Conservation (phyloP, 768 basidiomycete species). For the Mycena haematopus region DNA sequence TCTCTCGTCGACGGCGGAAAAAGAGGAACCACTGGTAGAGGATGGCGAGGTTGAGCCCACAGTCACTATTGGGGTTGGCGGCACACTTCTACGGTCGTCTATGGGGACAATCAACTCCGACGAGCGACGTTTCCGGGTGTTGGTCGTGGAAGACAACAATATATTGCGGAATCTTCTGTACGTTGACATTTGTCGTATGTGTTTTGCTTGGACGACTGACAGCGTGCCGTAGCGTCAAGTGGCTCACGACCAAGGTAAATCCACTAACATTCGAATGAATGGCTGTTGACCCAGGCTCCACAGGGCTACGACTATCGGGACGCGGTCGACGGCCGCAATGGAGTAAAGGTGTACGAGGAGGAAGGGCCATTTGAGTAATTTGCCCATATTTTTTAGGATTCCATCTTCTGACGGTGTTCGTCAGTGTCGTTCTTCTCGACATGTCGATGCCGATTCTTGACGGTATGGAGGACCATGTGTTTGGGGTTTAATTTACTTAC, state of each 20-base stretch:
- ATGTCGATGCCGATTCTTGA: conserved; percentile 95
- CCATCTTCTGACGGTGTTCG: conserved; percentile 22
- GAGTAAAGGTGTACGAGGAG: conserved; percentile 74
- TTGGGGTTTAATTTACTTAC: conserved; percentile 4
- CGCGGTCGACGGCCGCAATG: conserved; percentile 85
- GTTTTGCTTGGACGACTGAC: conserved; percentile 22
- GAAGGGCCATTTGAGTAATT: conserved; percentile 89
- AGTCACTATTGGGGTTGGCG: conserved; percentile 62
- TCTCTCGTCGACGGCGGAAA: conserved; percentile 42
- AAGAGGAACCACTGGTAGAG: conserved; percentile 37
- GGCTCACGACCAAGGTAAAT: conserved; percentile 67
- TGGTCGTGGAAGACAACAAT: conserved; percentile 91
- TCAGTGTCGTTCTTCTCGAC: conserved; percentile 85
- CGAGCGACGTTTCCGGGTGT: conserved; percentile 61
- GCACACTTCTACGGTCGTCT: conserved; percentile 74
- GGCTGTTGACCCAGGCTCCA: conserved; percentile 30
- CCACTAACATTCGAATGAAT: conserved; percentile 27
- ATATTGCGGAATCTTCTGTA: conserved; percentile 85
- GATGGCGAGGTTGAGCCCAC: conserved; percentile 47
- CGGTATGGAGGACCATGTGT: conserved; percentile 52
- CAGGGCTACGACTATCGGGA: conserved; percentile 78
- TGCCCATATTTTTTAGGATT: not conserved
- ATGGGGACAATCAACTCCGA: conserved; percentile 54
- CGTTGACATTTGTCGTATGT: conserved; percentile 38
- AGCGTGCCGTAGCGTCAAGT: conserved; percentile 51